A percentile compares a stretch with the other conserved stretches of the same genome.
Evolutionary conservation across 2,329 filamentous ascomycete species (phyloP).

Genomic region (Scopulariopsis brevicaulis): DNA sequence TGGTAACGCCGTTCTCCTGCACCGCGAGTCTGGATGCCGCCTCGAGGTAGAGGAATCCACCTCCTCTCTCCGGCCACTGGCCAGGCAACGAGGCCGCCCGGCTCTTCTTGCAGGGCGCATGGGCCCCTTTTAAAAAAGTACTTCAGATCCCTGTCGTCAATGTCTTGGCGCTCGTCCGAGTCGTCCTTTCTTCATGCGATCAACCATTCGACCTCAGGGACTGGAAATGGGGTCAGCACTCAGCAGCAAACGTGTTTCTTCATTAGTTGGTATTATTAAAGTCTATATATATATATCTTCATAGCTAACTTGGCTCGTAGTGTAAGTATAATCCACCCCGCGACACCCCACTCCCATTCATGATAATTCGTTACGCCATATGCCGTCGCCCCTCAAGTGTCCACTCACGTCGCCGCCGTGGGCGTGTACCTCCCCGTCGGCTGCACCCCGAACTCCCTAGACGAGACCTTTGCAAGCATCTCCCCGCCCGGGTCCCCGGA

Average conservation of each 20-base stretch:
- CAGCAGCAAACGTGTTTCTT: too few relatives aligned
- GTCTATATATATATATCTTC: not conserved
- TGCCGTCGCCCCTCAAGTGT: not conserved
- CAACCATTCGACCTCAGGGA: not conserved
- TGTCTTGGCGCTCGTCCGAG: not conserved
- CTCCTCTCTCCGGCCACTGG: not conserved
- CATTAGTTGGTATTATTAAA: not conserved
- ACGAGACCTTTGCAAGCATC: constrained; percentile 2
- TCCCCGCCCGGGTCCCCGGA: not conserved
- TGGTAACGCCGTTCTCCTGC: not conserved
- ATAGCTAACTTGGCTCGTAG: not conserved
- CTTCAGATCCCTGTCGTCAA: not conserved
- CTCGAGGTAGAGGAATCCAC: not conserved
- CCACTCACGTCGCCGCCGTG: not conserved
- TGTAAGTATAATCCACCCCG: not conserved
- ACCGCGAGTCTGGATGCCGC: not conserved
- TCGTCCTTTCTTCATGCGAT: not conserved
- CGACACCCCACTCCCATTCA: not conserved
- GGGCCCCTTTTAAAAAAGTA: not conserved
- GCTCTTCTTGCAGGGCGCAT: not conserved
- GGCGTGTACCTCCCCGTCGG: constrained; percentile 1
- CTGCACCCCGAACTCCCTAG: constrained; percentile 1
- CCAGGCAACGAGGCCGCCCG: not conserved
- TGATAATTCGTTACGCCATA: not conserved
- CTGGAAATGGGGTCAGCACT: too few relatives aligned